Evolutionary conservation across 495 filamentous ascomycete species (phyloP).

Genomic region (Sordaria brevicollis): DNA sequence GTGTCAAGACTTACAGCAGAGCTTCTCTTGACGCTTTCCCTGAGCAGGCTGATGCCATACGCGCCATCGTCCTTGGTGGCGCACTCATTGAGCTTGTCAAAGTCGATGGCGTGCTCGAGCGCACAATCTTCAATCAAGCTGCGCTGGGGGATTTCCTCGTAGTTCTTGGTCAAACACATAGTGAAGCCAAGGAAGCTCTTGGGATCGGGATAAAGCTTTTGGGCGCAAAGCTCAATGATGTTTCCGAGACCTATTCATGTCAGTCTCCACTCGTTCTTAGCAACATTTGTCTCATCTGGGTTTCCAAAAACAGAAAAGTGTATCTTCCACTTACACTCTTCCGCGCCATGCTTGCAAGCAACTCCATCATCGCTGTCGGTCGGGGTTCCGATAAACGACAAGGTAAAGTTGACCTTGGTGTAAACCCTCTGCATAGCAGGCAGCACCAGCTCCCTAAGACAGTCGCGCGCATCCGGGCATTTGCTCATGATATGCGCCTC

Average conservation of each 20-base stretch:
- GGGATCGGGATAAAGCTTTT: slow-evolving; percentile 66
- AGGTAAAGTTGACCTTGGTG: slow-evolving; percentile 78
- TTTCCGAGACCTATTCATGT: slow-evolving; percentile 58
- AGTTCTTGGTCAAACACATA: slow-evolving; percentile 71
- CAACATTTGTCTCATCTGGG: not conserved
- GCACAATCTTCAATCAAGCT: slow-evolving; percentile 74
- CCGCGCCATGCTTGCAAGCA: slow-evolving; percentile 76
- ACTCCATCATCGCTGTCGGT: slow-evolving; percentile 52
- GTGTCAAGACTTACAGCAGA: slow-evolving; percentile 25
- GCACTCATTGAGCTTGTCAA: slow-evolving; percentile 73
- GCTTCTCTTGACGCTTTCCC: slow-evolving; percentile 64
- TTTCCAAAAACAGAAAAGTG: not conserved
- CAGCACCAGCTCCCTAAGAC: slow-evolving; percentile 68
- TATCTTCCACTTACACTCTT: slow-evolving; percentile 46
- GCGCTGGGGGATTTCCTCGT: slow-evolving; percentile 60
- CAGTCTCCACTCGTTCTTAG: not conserved
- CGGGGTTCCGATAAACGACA: slow-evolving; percentile 76
- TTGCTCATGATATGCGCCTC: slow-evolving; percentile 95
- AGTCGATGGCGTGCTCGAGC: slow-evolving; percentile 78
- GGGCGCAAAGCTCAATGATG: slow-evolving; percentile 87
- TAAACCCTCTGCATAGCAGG: slow-evolving; percentile 75
- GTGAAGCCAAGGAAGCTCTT: slow-evolving; percentile 84
- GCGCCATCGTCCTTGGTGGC: slow-evolving; percentile 50
- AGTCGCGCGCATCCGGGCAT: slow-evolving; percentile 78
- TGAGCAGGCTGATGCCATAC: slow-evolving; percentile 54